Percentiles rank a stretch among this genome's conserved stretches.
phyloP scores from a whole-genome alignment of 192 early-diverging fungal species.

The Umbelopsis ramanniana region DNA sequence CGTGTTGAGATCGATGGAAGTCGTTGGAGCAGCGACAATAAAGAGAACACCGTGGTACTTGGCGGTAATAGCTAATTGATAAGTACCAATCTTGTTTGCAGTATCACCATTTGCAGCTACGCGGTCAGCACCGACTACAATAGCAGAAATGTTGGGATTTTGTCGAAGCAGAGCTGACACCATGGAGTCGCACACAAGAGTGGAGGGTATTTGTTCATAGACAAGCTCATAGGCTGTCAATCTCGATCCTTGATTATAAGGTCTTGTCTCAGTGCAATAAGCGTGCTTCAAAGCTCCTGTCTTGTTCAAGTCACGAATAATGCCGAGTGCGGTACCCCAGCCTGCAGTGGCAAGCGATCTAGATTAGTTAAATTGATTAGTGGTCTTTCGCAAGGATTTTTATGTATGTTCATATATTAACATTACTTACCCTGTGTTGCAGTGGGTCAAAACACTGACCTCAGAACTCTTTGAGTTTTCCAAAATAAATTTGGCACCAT shows the following conservation, averaged over 20 bases:
- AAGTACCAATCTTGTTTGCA: slow-evolving; percentile 99
- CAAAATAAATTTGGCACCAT: slow-evolving; percentile 79
- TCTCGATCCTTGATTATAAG: slow-evolving; percentile 97
- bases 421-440: slow-evolving; percentile 89
- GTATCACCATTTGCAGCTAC: slow-evolving; percentile 97
- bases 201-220: slow-evolving; percentile 90
- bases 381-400: slow-evolving; percentile 8
- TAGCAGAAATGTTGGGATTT: slow-evolving; percentile 70
- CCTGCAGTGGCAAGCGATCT: slow-evolving; percentile 79
- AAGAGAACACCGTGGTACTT: slow-evolving; percentile 82
- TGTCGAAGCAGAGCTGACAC: slow-evolving; percentile 77
- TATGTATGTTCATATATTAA: not conserved
- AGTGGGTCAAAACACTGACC: slow-evolving; percentile 88
- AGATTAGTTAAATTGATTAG: not conserved
- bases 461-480: slow-evolving; percentile 44
- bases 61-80: slow-evolving; percentile 94
- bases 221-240: slow-evolving; percentile 95
- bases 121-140: slow-evolving; percentile 96
- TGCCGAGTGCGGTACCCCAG: slow-evolving; percentile 94
- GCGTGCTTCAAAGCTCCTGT: slow-evolving; percentile 67
- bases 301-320: slow-evolving; percentile 78
- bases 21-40: slow-evolving; percentile 95
- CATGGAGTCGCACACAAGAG: slow-evolving; percentile 91
- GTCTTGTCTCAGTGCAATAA: slow-evolving; percentile 95
- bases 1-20: slow-evolving; percentile 85